Conservation (phyloP, 2,329 filamentous ascomycete genomes). For the Zarea fungicola region DNA sequence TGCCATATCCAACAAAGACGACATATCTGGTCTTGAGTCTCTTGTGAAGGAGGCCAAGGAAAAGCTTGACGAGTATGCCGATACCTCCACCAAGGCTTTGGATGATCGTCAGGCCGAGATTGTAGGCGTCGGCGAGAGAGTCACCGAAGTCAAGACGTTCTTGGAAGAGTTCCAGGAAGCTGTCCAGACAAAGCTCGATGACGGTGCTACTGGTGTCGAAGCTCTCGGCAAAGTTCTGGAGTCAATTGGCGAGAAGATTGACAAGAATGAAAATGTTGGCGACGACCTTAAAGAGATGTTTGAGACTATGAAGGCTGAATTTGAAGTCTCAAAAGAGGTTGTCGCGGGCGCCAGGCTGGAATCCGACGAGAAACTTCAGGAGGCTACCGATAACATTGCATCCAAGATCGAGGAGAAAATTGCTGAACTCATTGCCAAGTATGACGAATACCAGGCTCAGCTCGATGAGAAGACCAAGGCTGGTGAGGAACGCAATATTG, state of each 20-base stretch:
- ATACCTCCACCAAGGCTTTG: slow-evolving; percentile 70
- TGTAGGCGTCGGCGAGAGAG: slow-evolving; percentile 68
- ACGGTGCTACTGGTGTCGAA: slow-evolving; percentile 68
- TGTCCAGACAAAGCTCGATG: slow-evolving; percentile 69
- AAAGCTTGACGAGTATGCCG: slow-evolving; percentile 60
- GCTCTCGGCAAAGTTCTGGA: slow-evolving; percentile 66
- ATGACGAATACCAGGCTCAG: slow-evolving; percentile 74
- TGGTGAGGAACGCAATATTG: slow-evolving; percentile 66
- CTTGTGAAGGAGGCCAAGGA: slow-evolving; percentile 69
- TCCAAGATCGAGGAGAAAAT: slow-evolving; percentile 61
- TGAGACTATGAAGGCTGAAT: slow-evolving; percentile 74
- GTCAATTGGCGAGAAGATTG: slow-evolving; percentile 57
- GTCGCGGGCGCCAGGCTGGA: slow-evolving; percentile 78
- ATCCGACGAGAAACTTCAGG: slow-evolving; percentile 68
- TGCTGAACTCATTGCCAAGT: slow-evolving; percentile 74
- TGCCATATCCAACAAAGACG: slow-evolving; percentile 68
- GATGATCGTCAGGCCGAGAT: slow-evolving; percentile 83
- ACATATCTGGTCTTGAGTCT: slow-evolving; percentile 58
- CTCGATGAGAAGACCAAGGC: slow-evolving; percentile 70
- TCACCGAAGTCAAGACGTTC: slow-evolving; percentile 71
- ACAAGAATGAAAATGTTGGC: slow-evolving; percentile 50
- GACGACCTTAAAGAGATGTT: slow-evolving; percentile 67
- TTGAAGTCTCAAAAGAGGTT: slow-evolving; percentile 79
- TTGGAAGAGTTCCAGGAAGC: slow-evolving; percentile 74
- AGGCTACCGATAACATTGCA: slow-evolving; percentile 48